A percentile compares a stretch with the other conserved stretches of the same genome.
These are phyloP conservation scores for Aphanomyces cochlioides DNA, from an alignment of 352 stramenopile species.

Conservation along the genomic window DNA sequence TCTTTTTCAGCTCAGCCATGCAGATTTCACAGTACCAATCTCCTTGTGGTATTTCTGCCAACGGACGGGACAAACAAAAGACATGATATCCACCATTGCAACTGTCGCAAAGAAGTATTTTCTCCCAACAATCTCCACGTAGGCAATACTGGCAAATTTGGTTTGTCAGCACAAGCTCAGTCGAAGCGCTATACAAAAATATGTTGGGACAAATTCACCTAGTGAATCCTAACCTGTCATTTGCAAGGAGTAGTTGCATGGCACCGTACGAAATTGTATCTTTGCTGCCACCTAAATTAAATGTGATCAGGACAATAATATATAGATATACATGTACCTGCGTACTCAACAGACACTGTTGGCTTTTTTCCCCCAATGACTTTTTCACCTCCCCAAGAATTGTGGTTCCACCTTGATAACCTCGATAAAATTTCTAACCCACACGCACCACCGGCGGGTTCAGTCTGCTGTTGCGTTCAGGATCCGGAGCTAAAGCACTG, in stretches of 20 bases:
- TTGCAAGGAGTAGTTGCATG: conserved; percentile 76
- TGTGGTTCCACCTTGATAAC: conserved; percentile 54
- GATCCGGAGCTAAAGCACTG: conserved; percentile 46
- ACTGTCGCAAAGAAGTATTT: conserved; percentile 73
- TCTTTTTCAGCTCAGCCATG: conserved; percentile 48
- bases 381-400: conserved; percentile 65
- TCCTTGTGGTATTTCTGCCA: conserved; percentile 53
- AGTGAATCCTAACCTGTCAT: too few species aligned
- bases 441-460: conserved; percentile 48
- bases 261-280: conserved; percentile 29
- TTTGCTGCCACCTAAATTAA: not conserved
- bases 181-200: conserved; percentile 45
- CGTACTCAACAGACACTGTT: conserved; percentile 61
- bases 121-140: conserved; percentile 74
- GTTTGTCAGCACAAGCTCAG: conserved; percentile 70
- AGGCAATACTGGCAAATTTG: conserved; percentile 80
- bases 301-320: not conserved
- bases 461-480: conserved; percentile 48
- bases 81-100: conserved; percentile 79
- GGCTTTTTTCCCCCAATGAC: conserved; percentile 74
- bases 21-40: conserved; percentile 81
- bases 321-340: not conserved
- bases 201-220: conserved; percentile 16
- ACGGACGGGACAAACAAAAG: conserved; percentile 64
- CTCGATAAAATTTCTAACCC: conserved; percentile 73